Base-by-base conservation (phyloP, 345 rosid species). In the Eucalyptus coolabah region DNA sequence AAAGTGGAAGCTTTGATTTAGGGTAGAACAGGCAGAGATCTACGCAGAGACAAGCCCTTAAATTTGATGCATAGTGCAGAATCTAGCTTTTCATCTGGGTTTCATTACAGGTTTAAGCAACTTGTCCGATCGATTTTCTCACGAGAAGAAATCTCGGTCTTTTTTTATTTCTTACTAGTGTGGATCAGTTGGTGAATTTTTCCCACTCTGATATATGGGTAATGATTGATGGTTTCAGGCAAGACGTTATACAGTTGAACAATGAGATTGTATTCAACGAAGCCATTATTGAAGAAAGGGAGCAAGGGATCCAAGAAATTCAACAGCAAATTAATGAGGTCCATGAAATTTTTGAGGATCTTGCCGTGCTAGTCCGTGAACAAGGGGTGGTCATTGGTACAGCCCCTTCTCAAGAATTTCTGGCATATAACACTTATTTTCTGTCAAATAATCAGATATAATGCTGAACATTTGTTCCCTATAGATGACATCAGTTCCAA, bases 251-350 rank as follows among this genome's bases (percentile, higher is more conserved):
- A 54, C 90, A 96, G 65, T 89, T 96, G 94, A 99, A 98, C 90
- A 97, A 98, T 91, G 99, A 97, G 94, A 95, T 98, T 91, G 94
- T 93, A 30, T 98, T 98, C 87, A 96, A 98, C 60, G 99, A 97
- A 87, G 99, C 99, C 88, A 87, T 97, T 40, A 97, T 97, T 67
- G 99, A 98, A 88, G 99, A 98, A 93, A 95, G 99, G 92, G 99
- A 98, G 80, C 99, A 96, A 60, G 99, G 99, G 89, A 96, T 97
- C 89, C 95, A 96, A 87, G 99, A 96, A 90, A 96, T 98, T 88
- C 99, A 96, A 92, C 96, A 96, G 92, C 99, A 97, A 92, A 97
- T 98, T 90, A 98, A 98, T 12, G 99, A 98, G 94, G 99, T 97
- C 88, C 95, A 98, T 40, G 98, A 97, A 90, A 95, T 97, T 40